phyloP scores from a whole-genome alignment of 345 rosid genomes.

The Eucalyptus viminalis region DNA sequence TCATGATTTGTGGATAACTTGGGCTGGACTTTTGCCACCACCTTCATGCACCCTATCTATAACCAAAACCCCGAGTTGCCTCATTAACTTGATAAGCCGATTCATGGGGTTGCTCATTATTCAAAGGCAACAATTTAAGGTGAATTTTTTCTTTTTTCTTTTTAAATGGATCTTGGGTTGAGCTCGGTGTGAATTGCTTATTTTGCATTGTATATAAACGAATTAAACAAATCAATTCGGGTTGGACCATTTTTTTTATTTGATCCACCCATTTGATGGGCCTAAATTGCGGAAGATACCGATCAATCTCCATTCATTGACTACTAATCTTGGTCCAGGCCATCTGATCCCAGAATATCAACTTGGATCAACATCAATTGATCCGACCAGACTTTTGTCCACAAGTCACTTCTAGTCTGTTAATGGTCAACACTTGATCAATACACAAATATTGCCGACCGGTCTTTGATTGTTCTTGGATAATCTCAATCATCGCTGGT shows the following conservation, averaged over 20 bases:
- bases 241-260: too few relatives aligned
- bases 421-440: neutral
- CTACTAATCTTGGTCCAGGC: too few relatives aligned
- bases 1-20: neutral
- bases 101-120: neutral
- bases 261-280: too few relatives aligned
- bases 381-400: neutral
- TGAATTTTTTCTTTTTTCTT: neutral
- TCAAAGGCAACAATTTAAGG: neutral
- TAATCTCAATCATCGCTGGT: neutral
- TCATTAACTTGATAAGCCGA: neutral
- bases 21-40: neutral
- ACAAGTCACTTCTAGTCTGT: neutral
- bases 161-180: rapidly evolving
- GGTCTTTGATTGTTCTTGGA: neutral
- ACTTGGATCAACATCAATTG: neutral
- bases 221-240: too few relatives aligned
- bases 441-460: neutral
- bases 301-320: too few relatives aligned
- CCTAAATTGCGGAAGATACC: too few relatives aligned
- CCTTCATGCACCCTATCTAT: rapidly evolving
- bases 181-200: neutral
- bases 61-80: neutral
- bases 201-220: neutral
- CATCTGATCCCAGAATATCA: neutral